Base-by-base conservation (phyloP, 2,329 filamentous ascomycete genomes). In the Aspergillus intermedius region DNA sequence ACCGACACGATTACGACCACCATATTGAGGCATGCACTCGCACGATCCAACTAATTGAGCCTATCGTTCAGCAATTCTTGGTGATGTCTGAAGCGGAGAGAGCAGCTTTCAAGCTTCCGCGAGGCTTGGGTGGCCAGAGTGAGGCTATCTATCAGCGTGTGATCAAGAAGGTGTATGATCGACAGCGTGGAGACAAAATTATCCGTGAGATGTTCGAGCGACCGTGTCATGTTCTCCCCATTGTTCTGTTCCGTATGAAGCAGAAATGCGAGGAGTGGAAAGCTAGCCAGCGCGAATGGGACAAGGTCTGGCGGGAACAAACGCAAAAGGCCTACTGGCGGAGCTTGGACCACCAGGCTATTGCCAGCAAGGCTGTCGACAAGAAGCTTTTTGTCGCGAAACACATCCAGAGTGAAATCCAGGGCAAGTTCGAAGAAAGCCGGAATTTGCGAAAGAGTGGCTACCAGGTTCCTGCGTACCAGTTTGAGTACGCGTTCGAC, bases 201-300 rank as follows among this genome's bases (percentile, higher is more conserved):
- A 88, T 95, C 48, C 84, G 86, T 45, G 86, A 95, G 62, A 83
- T 98, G 72, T 94, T 95, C 65, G 77, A 78, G 39, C 80, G 87
- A 47, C 93, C 93, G 0, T 91, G 87, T 61, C 84, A 84, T 35
- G 91, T 97, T 3, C 83, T 98, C 2, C 93, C 93, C 0, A 83
- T 97, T 34, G 80, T 98, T 23, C 76, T 98, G 51, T 86, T 88
- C 45, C 82, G 93, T 10, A 78, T 98, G 59, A 97, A 97, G 73
- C 88, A 94, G 61, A 96, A 97, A 67, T 85, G 94, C 41, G 93
- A 98, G 68, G 91, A 97, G 62, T 98, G 93, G 93, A 89, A 95
- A 55, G 91, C 94, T 58, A 91, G 89, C 5, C 91, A 88, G 76
- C 88, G 93, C 28, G 94, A 98, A 66, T 98, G 93, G 93, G 91